A percentile compares a stretch with the other conserved stretches of the same genome.
phyloP scores from a whole-genome alignment of 2,329 filamentous ascomycete genomes.

The Cordyceps fumosorosea region DNA sequence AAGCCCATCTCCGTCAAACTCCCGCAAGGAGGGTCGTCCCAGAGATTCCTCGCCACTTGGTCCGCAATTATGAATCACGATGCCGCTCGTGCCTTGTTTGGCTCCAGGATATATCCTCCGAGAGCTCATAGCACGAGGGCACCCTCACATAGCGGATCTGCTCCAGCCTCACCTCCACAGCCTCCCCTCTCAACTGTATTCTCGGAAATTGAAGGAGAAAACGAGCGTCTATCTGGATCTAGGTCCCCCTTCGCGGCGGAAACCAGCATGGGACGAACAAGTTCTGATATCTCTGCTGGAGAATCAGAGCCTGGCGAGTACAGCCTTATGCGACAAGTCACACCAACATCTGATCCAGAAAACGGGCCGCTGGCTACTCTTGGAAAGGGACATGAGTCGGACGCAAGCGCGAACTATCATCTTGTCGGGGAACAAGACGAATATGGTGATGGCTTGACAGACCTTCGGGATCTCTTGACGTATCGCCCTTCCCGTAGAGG shows the following conservation, averaged over 20 bases:
- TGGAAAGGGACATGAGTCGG: constrained; percentile 30
- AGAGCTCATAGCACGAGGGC: constrained; percentile 3
- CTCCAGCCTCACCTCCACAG: constrained; percentile 27
- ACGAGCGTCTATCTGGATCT: constrained; percentile 42
- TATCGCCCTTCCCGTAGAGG: constrained; percentile 45
- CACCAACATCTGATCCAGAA: constrained; percentile 37
- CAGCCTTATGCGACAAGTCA: not conserved
- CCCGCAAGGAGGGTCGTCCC: constrained; percentile 39
- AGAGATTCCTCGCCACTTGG: constrained; percentile 49
- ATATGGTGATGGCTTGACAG: constrained; percentile 56
- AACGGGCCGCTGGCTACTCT: constrained; percentile 43
- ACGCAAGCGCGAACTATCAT: constrained; percentile 30
- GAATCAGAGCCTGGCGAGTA: not conserved
- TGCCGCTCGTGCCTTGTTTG: constrained; percentile 29
- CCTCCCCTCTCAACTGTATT: constrained; percentile 57
- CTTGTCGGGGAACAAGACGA: constrained; percentile 55
- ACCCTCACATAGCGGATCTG: not conserved
- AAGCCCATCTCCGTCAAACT: constrained; percentile 40
- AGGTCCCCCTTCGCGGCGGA: constrained; percentile 30
- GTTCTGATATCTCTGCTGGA: not conserved
- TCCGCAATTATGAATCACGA: constrained; percentile 48
- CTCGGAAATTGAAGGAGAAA: constrained; percentile 53
- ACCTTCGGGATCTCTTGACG: constrained; percentile 44
- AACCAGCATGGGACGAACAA: not conserved
- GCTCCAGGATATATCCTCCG: constrained; percentile 8